Evolutionary conservation across 2,329 filamentous ascomycete genomes (phyloP).

Genomic region (Dryadomyces sulphureus): DNA sequence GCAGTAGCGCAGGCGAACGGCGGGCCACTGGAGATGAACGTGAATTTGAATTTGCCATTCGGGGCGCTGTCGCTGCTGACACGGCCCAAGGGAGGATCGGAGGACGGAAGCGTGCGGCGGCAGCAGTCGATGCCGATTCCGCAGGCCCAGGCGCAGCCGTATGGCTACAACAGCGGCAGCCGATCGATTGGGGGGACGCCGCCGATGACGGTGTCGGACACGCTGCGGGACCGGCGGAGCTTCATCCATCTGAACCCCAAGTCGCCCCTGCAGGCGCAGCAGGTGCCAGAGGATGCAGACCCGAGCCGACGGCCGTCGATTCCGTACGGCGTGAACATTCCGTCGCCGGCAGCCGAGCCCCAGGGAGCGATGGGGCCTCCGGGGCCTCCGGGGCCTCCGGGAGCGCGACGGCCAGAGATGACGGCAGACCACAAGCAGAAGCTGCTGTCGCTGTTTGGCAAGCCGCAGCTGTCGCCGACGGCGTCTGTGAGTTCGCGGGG

Average conservation of each 20-base stretch:
- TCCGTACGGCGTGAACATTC: no score
- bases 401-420: conserved; percentile 15
- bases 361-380: no score
- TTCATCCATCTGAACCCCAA: neutral
- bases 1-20: conserved; percentile 16
- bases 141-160: neutral
- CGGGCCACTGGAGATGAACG: conserved; percentile 19
- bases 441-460: conserved; percentile 49
- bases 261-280: neutral
- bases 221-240: neutral
- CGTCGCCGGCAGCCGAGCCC: no score
- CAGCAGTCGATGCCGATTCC: neutral
- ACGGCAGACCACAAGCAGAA: conserved; percentile 28
- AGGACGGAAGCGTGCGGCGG: neutral
- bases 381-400: no score
- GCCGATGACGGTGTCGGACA: neutral
- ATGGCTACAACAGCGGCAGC: neutral
- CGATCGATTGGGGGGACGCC: neutral
- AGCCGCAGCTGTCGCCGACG: conserved; percentile 18
- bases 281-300: no score
- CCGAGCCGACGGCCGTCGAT: no score
- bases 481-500: conserved; percentile 5
- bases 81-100: conserved; percentile 16
- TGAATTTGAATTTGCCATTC: conserved; percentile 23
- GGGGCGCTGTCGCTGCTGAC: conserved; percentile 23